These are phyloP conservation scores for Penicillium sp. DNA, from an alignment of 2,329 filamentous ascomycete species.

Conservation along the genomic window DNA sequence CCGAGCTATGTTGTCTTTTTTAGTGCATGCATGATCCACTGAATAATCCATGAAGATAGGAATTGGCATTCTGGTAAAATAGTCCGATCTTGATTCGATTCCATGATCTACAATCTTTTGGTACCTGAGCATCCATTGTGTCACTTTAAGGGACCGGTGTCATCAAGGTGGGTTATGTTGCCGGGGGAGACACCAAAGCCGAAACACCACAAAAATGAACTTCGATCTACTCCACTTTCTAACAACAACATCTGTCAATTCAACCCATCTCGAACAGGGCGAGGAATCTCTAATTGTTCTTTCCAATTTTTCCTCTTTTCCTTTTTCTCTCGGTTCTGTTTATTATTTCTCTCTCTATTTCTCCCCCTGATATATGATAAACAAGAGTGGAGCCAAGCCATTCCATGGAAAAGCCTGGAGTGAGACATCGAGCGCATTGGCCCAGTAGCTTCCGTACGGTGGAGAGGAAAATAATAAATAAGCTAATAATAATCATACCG, in stretches of 20 bases:
- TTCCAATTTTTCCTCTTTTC: background rate
- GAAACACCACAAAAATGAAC: background rate
- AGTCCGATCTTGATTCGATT: no score
- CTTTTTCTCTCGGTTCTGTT: background rate
- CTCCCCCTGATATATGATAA: background rate
- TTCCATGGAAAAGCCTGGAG: conserved; percentile 5
- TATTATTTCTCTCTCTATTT: background rate
- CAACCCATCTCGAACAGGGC: no score
- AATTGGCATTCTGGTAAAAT: no score
- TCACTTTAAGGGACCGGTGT: background rate
- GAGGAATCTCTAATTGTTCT: no score
- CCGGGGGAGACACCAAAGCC: background rate
- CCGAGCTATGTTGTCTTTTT: background rate
- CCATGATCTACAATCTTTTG: background rate
- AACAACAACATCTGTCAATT: no score
- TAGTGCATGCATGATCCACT: background rate
- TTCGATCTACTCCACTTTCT: background rate
- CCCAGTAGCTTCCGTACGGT: conserved; percentile 11
- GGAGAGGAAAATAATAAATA: background rate
- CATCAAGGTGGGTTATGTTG: background rate
- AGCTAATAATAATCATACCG: conserved; percentile 17
- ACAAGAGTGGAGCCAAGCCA: background rate
- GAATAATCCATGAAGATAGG: background rate
- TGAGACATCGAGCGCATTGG: conserved; percentile 19
- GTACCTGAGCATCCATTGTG: no score